A percentile compares a stretch with the other conserved stretches of the same genome.
phyloP scores from a whole-genome alignment of 371 early-diverging fungal genomes.

The Mortierella polycephala region DNA sequence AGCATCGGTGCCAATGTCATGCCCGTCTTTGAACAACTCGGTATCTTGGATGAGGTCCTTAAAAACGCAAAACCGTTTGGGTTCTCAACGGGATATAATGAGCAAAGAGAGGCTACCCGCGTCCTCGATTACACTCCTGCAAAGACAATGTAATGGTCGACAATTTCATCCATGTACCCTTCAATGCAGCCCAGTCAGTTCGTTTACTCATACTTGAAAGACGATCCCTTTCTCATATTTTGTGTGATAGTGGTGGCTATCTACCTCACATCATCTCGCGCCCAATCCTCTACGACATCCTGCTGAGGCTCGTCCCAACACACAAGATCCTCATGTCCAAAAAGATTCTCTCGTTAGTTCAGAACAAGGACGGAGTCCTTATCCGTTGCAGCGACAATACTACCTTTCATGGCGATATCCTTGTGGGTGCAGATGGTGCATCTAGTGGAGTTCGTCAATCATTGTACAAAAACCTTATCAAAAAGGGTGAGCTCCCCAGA shows the following conservation, averaged over 20 bases:
- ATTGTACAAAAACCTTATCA: constrained; percentile 15
- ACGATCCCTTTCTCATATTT: background rate
- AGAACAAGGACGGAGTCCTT: constrained; percentile 29
- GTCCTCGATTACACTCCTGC: constrained; percentile 25
- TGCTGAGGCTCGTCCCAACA: constrained; percentile 12
- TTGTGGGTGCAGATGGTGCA: constrained; percentile 44
- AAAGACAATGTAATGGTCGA: constrained; percentile 23
- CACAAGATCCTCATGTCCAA: constrained; percentile 29
- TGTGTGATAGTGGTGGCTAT: constrained; percentile 16
- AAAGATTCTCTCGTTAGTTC: constrained; percentile 26
- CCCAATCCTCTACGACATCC: constrained; percentile 16
- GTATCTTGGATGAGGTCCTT: constrained; percentile 25
- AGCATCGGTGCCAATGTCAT: constrained; percentile 28
- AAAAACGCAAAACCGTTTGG: constrained; percentile 27
- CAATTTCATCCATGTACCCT: background rate
- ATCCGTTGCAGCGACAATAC: constrained; percentile 32
- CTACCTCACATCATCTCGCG: constrained; percentile 33
- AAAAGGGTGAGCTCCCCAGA: constrained; percentile 18
- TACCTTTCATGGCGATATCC: constrained; percentile 25
- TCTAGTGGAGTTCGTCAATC: constrained; percentile 31
- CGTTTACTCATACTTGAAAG: background rate
- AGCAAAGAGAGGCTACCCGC: constrained; percentile 17
- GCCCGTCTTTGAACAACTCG: constrained; percentile 30
- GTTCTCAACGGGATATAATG: constrained; percentile 22
- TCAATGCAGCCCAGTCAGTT: background rate